Evolutionary conservation across 108 stramenopile species (phyloP).

Genomic region (Phaeodactylum tricornutum): DNA sequence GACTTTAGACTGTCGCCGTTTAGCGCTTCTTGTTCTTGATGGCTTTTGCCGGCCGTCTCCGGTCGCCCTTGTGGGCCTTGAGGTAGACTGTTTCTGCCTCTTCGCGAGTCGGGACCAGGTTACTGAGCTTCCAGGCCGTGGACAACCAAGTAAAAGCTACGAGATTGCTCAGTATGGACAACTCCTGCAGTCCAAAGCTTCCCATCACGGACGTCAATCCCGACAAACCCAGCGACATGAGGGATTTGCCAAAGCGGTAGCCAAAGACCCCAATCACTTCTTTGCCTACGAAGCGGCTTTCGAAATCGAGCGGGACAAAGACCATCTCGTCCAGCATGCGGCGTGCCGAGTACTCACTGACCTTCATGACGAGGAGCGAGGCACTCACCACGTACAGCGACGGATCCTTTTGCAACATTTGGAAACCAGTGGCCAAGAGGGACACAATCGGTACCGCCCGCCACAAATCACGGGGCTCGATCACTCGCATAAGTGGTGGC

Average conservation of each 20-base stretch:
- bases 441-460: slow-evolving; percentile 53
- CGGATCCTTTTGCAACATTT: slow-evolving; percentile 35
- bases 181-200: slow-evolving; percentile 40
- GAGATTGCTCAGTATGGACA: slow-evolving; percentile 46
- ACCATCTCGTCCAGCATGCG: slow-evolving; percentile 86
- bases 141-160: slow-evolving; percentile 47
- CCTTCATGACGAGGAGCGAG: slow-evolving; percentile 70
- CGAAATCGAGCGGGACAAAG: slow-evolving; percentile 78
- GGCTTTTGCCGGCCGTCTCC: too few species aligned
- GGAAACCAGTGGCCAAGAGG: slow-evolving; percentile 24
- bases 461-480: slow-evolving; percentile 63
- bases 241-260: slow-evolving; percentile 73
- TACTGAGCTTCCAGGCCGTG: slow-evolving; percentile 57
- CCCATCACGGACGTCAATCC: slow-evolving; percentile 49
- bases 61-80: not conserved
- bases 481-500: slow-evolving; percentile 42
- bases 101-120: slow-evolving; percentile 59
- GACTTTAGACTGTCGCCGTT: too few species aligned
- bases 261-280: slow-evolving; percentile 84
- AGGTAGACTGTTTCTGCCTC: slow-evolving; percentile 40
- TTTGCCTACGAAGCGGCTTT: slow-evolving; percentile 75
- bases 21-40: not conserved
- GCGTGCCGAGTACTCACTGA: slow-evolving; percentile 72
- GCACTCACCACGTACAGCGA: slow-evolving; percentile 54
- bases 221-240: slow-evolving; percentile 58